Evolutionary conservation across 306 rosid genomes (phyloP).

Genomic region (Comarum palustre): DNA sequence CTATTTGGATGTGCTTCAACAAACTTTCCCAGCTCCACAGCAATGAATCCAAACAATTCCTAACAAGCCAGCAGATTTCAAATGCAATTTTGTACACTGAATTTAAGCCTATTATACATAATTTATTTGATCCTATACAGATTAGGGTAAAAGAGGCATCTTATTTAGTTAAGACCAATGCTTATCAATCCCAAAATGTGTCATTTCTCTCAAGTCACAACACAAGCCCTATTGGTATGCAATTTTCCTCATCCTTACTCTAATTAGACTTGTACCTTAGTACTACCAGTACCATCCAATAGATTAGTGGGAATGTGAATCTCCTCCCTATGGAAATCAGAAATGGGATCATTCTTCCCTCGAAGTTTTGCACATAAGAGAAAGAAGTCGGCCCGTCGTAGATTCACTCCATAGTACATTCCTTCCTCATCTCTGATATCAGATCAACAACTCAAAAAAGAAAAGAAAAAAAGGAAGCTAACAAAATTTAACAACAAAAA

Average conservation of each 20-base stretch:
- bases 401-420: slow-evolving; percentile 55
- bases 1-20: slow-evolving; percentile 35
- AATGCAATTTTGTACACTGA: background rate
- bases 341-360: slow-evolving; percentile 51
- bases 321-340: slow-evolving; percentile 49
- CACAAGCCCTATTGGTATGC: background rate
- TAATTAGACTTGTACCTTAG: slow-evolving; percentile 31
- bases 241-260: background rate
- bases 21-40: slow-evolving; percentile 55
- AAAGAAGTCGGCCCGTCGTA: slow-evolving; percentile 45
- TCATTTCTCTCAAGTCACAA: background rate
- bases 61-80: slow-evolving; percentile 16
- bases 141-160: background rate
- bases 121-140: background rate
- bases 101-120: background rate
- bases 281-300: slow-evolving; percentile 35
- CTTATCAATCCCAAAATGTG: background rate
- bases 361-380: slow-evolving; percentile 56
- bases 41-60: slow-evolving; percentile 54
- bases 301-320: slow-evolving; percentile 41
- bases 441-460: background rate
- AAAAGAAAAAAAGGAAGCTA: too few species aligned
- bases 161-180: too few species aligned
- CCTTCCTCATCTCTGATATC: slow-evolving; percentile 66
- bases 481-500: background rate